Evolutionary conservation across 2,329 filamentous ascomycete genomes (phyloP).

Genomic region (Trichophyton mentagrophytes): DNA sequence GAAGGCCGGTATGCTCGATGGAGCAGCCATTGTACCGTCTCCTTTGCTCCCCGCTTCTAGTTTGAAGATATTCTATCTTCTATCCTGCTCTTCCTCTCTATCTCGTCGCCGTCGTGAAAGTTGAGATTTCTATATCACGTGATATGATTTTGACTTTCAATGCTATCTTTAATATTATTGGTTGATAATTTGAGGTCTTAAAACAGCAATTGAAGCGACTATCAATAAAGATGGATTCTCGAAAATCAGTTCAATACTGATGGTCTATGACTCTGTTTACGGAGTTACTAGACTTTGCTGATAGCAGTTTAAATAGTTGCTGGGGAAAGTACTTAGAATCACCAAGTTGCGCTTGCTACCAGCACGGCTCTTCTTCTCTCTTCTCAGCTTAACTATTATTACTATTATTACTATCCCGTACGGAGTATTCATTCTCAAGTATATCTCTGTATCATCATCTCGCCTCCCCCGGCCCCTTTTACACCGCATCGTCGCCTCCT

Average conservation of each 20-base stretch:
- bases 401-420: no score
- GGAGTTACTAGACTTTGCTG: no score
- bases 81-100: neutral
- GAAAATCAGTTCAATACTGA: no score
- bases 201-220: neutral
- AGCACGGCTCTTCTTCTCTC: no score
- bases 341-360: no score
- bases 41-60: neutral
- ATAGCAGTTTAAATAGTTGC: no score
- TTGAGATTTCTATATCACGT: conserved; percentile 1
- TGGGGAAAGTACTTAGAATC: no score
- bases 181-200: neutral
- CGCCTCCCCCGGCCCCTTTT: neutral
- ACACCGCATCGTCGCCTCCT: no score
- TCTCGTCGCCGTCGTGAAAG: neutral
- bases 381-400: no score
- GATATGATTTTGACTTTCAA: neutral
- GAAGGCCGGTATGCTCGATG: conserved; percentile 46
- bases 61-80: neutral
- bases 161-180: neutral
- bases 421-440: neutral
- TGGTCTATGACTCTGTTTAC: no score
- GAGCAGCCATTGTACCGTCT: conserved; percentile 10
- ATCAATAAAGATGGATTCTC: no score
- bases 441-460: neutral